Conservation (phyloP, 305 asterid species). For the Andrographis paniculata region DNA sequence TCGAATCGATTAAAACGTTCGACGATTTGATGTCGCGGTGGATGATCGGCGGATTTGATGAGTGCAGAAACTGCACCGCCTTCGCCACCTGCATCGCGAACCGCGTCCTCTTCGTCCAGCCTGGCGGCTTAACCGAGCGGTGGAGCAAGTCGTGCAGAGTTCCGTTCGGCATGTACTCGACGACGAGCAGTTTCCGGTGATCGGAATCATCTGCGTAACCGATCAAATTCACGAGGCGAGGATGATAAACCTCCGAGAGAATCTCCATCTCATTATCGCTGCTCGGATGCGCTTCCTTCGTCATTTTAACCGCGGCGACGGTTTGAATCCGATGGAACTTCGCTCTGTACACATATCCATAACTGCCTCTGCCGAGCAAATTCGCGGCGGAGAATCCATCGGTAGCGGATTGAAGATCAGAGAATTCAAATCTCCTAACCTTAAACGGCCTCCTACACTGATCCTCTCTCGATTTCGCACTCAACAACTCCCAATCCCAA, state of each 20-base stretch:
- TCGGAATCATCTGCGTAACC: constrained; percentile 45
- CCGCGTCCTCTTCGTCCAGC: constrained; percentile 57
- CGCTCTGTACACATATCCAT: neutral
- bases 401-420: neutral
- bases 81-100: constrained; percentile 59
- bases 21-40: constrained; percentile 86
- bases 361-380: neutral
- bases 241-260: constrained; percentile 49
- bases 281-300: constrained; percentile 32
- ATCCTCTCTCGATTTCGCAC: too few relatives aligned
- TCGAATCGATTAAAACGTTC: constrained; percentile 54
- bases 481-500: too few relatives aligned
- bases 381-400: neutral
- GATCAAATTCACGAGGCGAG: constrained; percentile 59
- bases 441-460: too few relatives aligned
- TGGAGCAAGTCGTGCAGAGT: constrained; percentile 62
- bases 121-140: constrained; percentile 41
- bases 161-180: constrained; percentile 83
- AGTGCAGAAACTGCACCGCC: constrained; percentile 60
- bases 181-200: constrained; percentile 46
- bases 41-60: constrained; percentile 61
- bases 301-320: constrained; percentile 47
- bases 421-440: neutral
- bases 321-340: neutral
- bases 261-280: constrained; percentile 71